These are phyloP conservation scores for Yamadazyma membranifaciens DNA, from an alignment of 1,139 yeast genomes.

Conservation along the genomic window DNA sequence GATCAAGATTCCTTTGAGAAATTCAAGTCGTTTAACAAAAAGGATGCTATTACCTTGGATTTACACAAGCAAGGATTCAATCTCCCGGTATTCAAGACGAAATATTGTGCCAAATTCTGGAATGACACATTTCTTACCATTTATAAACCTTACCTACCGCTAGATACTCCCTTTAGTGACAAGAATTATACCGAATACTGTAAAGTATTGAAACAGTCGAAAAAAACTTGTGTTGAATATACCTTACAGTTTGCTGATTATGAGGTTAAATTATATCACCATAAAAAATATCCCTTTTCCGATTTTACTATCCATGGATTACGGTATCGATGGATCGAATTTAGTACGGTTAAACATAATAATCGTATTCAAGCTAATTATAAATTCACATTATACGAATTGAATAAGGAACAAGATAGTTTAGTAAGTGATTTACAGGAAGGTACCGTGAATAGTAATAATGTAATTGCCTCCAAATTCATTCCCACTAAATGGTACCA, in stretches of 20 bases:
- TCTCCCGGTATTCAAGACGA: conserved; percentile 3
- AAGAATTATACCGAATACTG: neutral
- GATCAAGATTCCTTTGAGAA: conserved; percentile 4
- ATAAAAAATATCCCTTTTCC: conserved; percentile 3
- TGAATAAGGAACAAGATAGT: neutral
- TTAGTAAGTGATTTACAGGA: neutral
- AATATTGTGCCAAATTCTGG: neutral
- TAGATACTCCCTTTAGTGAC: neutral
- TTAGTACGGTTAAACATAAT: neutral
- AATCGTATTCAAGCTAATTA: neutral
- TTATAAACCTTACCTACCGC: neutral
- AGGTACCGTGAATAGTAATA: neutral
- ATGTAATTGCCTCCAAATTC: neutral
- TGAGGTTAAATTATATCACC: neutral
- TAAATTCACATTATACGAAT: conserved; percentile 1
- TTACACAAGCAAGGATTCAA: conserved; percentile 1
- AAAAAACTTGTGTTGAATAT: neutral
- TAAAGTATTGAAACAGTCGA: neutral
- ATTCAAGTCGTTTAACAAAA: conserved; percentile 2
- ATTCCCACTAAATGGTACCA: neutral
- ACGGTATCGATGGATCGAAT: conserved; percentile 4
- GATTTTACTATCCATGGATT: conserved; percentile 2
- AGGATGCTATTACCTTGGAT: neutral
- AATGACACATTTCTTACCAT: neutral
- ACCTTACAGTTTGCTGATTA: neutral